phyloP scores from a whole-genome alignment of 805 yeast species.

The Lipomyces lipofer region DNA sequence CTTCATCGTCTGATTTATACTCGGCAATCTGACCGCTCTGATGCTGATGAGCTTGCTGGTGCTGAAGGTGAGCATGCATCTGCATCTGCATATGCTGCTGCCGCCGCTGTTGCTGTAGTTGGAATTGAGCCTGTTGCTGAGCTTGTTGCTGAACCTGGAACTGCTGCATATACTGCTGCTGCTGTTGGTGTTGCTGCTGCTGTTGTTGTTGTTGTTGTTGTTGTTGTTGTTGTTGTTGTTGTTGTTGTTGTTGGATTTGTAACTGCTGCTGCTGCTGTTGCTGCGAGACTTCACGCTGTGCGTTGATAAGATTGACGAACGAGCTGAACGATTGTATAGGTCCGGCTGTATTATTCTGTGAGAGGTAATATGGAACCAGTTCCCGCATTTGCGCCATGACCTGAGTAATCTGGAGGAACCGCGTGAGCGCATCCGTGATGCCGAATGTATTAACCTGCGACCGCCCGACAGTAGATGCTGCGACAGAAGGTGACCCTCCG shows the following conservation, averaged over 20 bases:
- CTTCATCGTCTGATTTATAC: too few species aligned
- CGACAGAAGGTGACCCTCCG: constrained; percentile 4
- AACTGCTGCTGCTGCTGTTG: constrained; percentile 25
- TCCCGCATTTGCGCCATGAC: constrained; percentile 72
- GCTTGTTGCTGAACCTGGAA: constrained; percentile 17
- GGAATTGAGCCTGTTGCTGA: constrained; percentile 13
- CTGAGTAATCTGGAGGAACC: constrained; percentile 73
- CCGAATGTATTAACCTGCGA: constrained; percentile 56
- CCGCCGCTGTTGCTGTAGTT: background rate
- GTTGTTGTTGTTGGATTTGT: constrained; percentile 28
- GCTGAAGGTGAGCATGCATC: constrained; percentile 3
- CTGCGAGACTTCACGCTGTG: constrained; percentile 34
- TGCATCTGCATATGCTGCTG: constrained; percentile 8
- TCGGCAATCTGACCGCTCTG: background rate
- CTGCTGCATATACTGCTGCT: constrained; percentile 22
- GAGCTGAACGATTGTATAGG: constrained; percentile 35
- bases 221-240: constrained; percentile 16
- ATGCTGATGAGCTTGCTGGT: constrained; percentile 3
- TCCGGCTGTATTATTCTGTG: constrained; percentile 33
- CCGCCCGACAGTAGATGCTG: constrained; percentile 5
- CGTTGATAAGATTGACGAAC: constrained; percentile 38
- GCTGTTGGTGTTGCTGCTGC: constrained; percentile 25
- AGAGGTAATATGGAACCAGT: constrained; percentile 56
- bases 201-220: constrained; percentile 27
- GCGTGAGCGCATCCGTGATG: constrained; percentile 61